phyloP scores from a whole-genome alignment of 805 yeast species.

The Yarrowia sp. region DNA sequence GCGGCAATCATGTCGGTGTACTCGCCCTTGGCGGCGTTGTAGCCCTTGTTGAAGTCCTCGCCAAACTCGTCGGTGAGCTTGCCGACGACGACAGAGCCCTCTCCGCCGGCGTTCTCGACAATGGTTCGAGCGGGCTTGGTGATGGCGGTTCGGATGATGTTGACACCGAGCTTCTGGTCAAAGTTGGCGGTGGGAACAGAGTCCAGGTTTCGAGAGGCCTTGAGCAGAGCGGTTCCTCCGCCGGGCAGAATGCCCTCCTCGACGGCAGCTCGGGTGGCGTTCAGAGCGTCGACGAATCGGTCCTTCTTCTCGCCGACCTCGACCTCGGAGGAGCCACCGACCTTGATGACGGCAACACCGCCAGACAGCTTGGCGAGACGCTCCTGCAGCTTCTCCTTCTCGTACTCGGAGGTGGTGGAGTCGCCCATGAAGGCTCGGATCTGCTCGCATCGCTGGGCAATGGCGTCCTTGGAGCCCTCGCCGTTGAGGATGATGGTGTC shows the following conservation, averaged over 20 bases:
- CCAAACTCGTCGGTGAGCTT: conserved; percentile 61
- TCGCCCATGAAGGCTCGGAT: conserved; percentile 79
- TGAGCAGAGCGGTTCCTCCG: conserved; percentile 97
- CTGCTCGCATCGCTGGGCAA: conserved; percentile 87
- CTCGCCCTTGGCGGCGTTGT: conserved; percentile 88
- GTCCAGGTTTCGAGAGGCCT: conserved; percentile 79
- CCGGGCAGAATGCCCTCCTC: conserved; percentile 99
- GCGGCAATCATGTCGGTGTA: conserved; percentile 93
- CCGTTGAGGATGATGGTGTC: conserved; percentile 94
- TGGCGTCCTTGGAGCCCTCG: conserved; percentile 77
- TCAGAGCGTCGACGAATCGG: conserved; percentile 96
- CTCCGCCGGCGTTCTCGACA: conserved; percentile 95
- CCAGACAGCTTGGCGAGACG: conserved; percentile 95
- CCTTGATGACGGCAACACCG: conserved; percentile 97
- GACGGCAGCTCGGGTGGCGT: conserved; percentile 98
- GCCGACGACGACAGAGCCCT: conserved; percentile 95
- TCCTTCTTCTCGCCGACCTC: conserved; percentile 99
- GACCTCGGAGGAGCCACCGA: conserved; percentile 95
- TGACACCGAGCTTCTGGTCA: conserved; percentile 95
- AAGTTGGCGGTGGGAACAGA: conserved; percentile 76
- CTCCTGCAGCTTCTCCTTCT: conserved; percentile 94
- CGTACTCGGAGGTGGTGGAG: conserved; percentile 75
- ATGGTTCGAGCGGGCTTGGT: conserved; percentile 94
- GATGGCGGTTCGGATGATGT: conserved; percentile 87
- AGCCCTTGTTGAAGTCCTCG: conserved; percentile 81